Conservation (phyloP, 2,329 filamentous ascomycete species). For the Fusarium vanettenii region DNA sequence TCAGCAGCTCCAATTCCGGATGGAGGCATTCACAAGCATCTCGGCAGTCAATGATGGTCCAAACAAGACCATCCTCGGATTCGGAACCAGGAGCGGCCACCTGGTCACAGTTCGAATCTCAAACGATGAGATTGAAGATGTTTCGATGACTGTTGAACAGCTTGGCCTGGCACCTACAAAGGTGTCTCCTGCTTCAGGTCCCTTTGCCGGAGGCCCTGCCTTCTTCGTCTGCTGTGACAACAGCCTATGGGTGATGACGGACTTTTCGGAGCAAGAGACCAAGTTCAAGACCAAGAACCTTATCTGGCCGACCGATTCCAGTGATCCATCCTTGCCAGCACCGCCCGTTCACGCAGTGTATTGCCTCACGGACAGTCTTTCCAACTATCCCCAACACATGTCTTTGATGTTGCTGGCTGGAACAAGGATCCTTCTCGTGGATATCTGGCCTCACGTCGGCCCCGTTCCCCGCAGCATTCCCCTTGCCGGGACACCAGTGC, state of each 20-base stretch:
- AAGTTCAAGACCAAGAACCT: constrained; percentile 55
- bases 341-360: constrained; percentile 62
- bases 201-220: constrained; percentile 40
- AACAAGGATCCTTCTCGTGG: constrained; percentile 63
- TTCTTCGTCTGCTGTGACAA: constrained; percentile 63
- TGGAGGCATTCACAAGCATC: constrained; percentile 62
- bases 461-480: constrained; percentile 63
- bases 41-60: constrained; percentile 45
- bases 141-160: constrained; percentile 46
- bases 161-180: constrained; percentile 52
- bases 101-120: constrained; percentile 55
- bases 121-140: constrained; percentile 30
- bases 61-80: constrained; percentile 49
- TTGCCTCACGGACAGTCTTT: constrained; percentile 55
- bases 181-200: constrained; percentile 45
- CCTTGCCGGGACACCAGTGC: constrained; percentile 60
- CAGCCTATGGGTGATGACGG: constrained; percentile 56
- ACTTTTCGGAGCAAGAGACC: constrained; percentile 45
- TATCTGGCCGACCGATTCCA: constrained; percentile 65
- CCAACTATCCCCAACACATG: constrained; percentile 51
- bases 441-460: constrained; percentile 58
- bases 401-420: constrained; percentile 63
- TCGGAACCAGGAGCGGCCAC: constrained; percentile 65
- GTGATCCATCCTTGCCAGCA: constrained; percentile 57
- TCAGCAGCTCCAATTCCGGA: constrained; percentile 2